Evolutionary conservation across 768 basidiomycete species (phyloP), one percentile per base, ranked within the genome.

Genomic region (Termitomyces sp.): DNA sequence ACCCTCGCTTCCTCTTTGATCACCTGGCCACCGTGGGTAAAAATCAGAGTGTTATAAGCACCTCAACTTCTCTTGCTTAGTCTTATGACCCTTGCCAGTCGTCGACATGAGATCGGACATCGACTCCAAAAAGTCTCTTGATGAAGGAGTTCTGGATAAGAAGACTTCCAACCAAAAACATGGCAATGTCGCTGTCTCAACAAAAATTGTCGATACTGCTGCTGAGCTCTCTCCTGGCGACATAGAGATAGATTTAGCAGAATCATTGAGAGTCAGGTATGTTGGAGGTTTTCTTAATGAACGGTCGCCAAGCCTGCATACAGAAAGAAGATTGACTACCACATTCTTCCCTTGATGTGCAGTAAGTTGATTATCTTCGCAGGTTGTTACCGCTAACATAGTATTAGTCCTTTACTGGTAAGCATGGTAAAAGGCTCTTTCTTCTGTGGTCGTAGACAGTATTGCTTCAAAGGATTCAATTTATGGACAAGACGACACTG

Each of bases 401-500:
- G 4, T 3, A 28, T 4, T 54, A 85, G 85, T 74, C 28, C 76
- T 85, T 36, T 86, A 84, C 62, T 84, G 77, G 82, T 85, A 63
- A 35, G 73, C 13, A 24, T 8, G 22, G 18, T 8, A 18, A 12
- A 38, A 22, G 33, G 4, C 14, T n/a, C 13, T 16, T n/a, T 26
- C 4, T 8, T n/a, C 5, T 12, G n/a, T 30, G 9, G 38, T 16
- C 28, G 16, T 18, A 32, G 4, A 54, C 33, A 42, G 28, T 35
- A 28, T 33, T 40, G 8, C 44, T 45, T 12, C 56, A 61, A 58
- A 84, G 87, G 80, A 78, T 90, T n/a, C 87, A 89, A 65, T 88
- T 84, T 59, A 88, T 88, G 84, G 88, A 89, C 61, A 88, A 88
- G 70, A 85, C 83, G 0, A 90, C 87, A 0, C 72, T 89, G 4